Conservation (phyloP, 83 land plant genomes). For the Picea engelmannii region DNA sequence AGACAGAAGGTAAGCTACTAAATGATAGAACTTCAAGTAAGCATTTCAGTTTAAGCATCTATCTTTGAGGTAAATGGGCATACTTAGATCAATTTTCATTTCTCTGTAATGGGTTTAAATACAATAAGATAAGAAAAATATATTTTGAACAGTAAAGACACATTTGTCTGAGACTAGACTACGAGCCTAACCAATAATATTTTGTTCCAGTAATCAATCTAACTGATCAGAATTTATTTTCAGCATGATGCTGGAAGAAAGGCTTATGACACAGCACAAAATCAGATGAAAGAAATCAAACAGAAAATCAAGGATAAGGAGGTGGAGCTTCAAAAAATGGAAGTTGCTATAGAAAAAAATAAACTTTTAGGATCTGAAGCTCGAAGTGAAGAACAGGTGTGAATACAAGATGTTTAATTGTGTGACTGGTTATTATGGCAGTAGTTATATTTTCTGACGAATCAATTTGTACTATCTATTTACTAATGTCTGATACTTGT, state of each 20-base stretch:
- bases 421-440: background rate
- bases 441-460: background rate
- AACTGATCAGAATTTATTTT: background rate
- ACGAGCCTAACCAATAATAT: background rate
- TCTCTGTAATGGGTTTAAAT: background rate
- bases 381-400: conserved; percentile 74
- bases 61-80: background rate
- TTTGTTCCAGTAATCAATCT: background rate
- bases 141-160: background rate
- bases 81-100: background rate
- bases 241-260: conserved; percentile 75
- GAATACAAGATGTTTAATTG: background rate
- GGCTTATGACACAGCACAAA: conserved; percentile 69
- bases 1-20: conserved; percentile 68
- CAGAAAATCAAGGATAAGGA: conserved; percentile 44
- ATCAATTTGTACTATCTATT: background rate
- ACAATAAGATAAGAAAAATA: background rate
- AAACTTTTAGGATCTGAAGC: conserved; percentile 59
- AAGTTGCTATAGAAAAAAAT: conserved; percentile 36
- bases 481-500: conserved; percentile 3
- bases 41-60: conserved; percentile 1
- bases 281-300: conserved; percentile 50
- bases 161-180: background rate
- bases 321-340: conserved; percentile 25
- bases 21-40: background rate